Evolutionary conservation across 495 filamentous ascomycete species (phyloP).

Genomic region (Annulohypoxylon bovei): DNA sequence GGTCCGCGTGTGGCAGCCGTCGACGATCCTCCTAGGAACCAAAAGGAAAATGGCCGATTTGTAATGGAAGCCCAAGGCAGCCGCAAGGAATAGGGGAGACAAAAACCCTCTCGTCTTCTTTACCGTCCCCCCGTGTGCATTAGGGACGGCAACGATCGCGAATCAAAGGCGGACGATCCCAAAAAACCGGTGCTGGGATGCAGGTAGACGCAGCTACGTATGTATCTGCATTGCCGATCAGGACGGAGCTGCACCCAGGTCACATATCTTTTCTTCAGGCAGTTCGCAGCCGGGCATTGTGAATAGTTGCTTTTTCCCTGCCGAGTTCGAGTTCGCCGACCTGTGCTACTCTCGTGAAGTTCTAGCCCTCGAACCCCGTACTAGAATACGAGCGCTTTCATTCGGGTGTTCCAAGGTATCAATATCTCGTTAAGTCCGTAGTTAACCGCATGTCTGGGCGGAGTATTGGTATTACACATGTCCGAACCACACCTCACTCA

Average conservation of each 20-base stretch:
- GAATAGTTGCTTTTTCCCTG: constrained; percentile 13
- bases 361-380: not conserved
- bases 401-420: constrained; percentile 4
- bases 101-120: not conserved
- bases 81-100: constrained; percentile 11
- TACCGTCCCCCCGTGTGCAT: not conserved
- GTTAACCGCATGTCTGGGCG: not conserved
- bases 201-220: constrained; percentile 2
- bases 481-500: not conserved
- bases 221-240: constrained; percentile 29
- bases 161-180: constrained; percentile 26
- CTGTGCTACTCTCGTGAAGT: constrained; percentile 15
- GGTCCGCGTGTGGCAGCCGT: constrained; percentile 28
- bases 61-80: not conserved
- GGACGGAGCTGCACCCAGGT: constrained; percentile 14
- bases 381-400: not conserved
- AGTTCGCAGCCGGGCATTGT: constrained; percentile 1
- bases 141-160: constrained; percentile 15
- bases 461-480: constrained; percentile 3
- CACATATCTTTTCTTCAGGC: constrained; percentile 12
- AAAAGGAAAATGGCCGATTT: not conserved
- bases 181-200: constrained; percentile 10
- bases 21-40: constrained; percentile 16
- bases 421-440: not conserved
- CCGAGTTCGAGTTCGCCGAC: constrained; percentile 17